Conservation (phyloP, 345 rosid genomes). For the Triadica sebifera region DNA sequence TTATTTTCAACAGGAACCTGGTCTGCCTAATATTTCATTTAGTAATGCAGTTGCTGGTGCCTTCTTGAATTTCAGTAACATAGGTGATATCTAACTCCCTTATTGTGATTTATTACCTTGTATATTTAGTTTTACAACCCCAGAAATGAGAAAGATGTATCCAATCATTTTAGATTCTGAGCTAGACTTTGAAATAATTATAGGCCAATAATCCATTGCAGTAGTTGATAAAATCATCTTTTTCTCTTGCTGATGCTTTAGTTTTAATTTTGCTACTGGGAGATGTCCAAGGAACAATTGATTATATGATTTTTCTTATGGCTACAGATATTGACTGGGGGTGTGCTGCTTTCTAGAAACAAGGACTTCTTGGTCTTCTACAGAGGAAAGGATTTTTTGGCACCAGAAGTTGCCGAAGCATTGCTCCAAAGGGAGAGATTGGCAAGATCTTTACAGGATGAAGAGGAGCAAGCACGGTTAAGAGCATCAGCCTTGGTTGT, state of each 20-base stretch:
- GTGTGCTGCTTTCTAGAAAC: conserved; percentile 75
- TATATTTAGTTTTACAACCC: background rate
- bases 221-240: background rate
- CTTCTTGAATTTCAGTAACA: background rate
- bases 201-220: background rate
- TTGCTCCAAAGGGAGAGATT: conserved; percentile 75
- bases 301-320: conserved; percentile 23
- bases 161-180: conserved; percentile 3
- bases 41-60: background rate
- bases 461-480: conserved; percentile 79
- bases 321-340: conserved; percentile 86
- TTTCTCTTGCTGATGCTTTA: background rate
- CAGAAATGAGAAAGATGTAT: background rate
- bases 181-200: conserved; percentile 1
- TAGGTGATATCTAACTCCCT: background rate
- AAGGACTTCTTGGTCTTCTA: conserved; percentile 93
- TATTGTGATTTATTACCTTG: background rate
- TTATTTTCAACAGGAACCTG: background rate
- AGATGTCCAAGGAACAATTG: conserved; percentile 13
- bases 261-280: background rate
- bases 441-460: conserved; percentile 64
- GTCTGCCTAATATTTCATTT: background rate
- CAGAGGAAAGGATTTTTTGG: conserved; percentile 82
- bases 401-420: conserved; percentile 70
- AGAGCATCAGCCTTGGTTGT: conserved; percentile 61